Evolutionary conservation across 371 early-diverging fungal species (phyloP).

Genomic region (Mortierella sp.): DNA sequence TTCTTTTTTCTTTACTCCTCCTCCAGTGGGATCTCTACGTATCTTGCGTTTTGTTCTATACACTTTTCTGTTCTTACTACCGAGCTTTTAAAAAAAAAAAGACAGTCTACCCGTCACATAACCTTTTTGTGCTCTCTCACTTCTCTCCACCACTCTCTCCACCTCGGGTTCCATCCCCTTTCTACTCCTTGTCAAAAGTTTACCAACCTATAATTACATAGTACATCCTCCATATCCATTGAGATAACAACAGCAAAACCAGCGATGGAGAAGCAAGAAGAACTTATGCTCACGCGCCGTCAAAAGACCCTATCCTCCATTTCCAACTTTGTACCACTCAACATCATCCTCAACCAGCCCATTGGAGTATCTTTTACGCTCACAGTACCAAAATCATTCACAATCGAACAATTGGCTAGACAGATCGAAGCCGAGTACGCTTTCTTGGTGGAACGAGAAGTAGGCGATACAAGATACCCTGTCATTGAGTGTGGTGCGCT

Average conservation of each 20-base stretch:
- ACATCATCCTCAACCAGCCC: conserved; percentile 38
- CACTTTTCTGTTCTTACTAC: too few species aligned
- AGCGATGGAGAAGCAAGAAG: conserved; percentile 16
- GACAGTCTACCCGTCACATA: too few species aligned
- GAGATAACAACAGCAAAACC: background rate
- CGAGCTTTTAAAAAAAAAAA: too few species aligned
- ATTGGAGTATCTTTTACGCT: conserved; percentile 32
- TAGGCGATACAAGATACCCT: conserved; percentile 38
- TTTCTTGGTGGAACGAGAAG: conserved; percentile 45
- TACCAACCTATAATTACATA: too few species aligned
- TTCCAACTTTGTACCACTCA: conserved; percentile 39
- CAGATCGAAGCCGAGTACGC: conserved; percentile 57
- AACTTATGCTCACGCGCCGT: conserved; percentile 42
- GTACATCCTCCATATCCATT: background rate
- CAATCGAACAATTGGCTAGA: conserved; percentile 49
- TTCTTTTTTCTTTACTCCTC: too few species aligned
- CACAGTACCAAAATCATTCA: conserved; percentile 42
- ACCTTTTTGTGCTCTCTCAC: too few species aligned
- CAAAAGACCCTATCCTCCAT: conserved; percentile 54
- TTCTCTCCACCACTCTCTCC: background rate
- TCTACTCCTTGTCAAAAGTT: background rate
- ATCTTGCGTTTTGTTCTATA: too few species aligned
- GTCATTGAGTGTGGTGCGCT: conserved; percentile 54
- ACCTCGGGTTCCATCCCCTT: background rate
- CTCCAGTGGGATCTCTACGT: too few species aligned